A percentile compares a stretch with the other conserved stretches of the same genome.
These are phyloP conservation scores for Pseudogymnoascus sp. DNA, from an alignment of 2,329 filamentous ascomycete species.

Conservation along the genomic window DNA sequence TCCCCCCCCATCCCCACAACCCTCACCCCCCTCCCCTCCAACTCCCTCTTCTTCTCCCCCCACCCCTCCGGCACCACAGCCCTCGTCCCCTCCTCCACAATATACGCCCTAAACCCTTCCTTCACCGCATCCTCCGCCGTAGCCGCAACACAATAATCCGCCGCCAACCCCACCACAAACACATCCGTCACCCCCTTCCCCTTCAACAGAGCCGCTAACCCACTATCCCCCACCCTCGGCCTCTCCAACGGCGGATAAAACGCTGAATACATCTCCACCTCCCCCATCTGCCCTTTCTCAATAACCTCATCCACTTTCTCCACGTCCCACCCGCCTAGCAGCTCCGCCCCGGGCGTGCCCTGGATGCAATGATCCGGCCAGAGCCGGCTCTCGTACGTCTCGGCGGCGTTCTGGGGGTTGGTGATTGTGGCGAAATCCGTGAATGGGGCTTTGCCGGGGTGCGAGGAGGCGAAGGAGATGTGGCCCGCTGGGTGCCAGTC, in stretches of 20 bases:
- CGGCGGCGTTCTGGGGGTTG: conserved; percentile 55
- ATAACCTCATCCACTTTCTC: conserved; percentile 55
- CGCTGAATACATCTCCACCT: conserved; percentile 88
- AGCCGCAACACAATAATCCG: conserved; percentile 78
- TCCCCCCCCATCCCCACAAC: conserved; percentile 50
- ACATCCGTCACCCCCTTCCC: conserved; percentile 61
- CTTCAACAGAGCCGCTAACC: conserved; percentile 50
- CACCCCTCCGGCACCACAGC: conserved; percentile 58
- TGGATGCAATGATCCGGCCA: conserved; percentile 92
- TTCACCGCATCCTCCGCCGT: conserved; percentile 71
- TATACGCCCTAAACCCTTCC: conserved; percentile 67
- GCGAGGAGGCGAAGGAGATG: conserved; percentile 82
- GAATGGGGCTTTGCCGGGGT: conserved; percentile 60
- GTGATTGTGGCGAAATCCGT: conserved; percentile 52
- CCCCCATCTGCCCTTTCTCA: conserved; percentile 66
- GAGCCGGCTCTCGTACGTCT: conserved; percentile 59
- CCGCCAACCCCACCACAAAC: conserved; percentile 77
- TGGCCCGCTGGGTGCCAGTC: conserved; percentile 82
- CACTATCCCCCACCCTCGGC: conserved; percentile 52
- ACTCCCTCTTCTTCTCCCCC: conserved; percentile 38
- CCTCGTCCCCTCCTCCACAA: conserved; percentile 71
- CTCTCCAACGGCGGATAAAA: too few relatives aligned
- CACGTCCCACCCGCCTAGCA: conserved; percentile 63
- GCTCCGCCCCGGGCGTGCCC: conserved; percentile 58
- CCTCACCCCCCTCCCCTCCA: conserved; percentile 50